These are phyloP conservation scores for Symmetrospora coprosmae DNA, from an alignment of 768 basidiomycete genomes.

Conservation along the genomic window DNA sequence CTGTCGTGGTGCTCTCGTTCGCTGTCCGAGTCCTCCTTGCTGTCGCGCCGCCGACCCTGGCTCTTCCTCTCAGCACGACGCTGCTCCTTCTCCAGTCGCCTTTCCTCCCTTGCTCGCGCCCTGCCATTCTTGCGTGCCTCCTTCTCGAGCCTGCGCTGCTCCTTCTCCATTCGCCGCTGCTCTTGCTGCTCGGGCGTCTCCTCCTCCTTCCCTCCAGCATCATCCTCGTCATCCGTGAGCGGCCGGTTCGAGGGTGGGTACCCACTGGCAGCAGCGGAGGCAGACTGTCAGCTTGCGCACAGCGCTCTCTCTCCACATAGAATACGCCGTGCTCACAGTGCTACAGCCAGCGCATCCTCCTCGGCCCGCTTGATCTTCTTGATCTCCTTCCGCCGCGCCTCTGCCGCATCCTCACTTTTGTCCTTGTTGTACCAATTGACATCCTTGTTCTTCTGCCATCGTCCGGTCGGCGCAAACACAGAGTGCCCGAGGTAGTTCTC, in stretches of 20 bases:
- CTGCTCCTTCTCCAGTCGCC: conserved; percentile 45
- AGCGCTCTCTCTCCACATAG: not conserved
- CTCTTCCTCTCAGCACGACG: conserved; percentile 39
- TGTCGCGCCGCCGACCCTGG: conserved; percentile 34
- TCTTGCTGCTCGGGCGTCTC: conserved; percentile 33
- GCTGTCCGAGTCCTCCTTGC: not conserved
- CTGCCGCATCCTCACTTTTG: conserved; percentile 36
- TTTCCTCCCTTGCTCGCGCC: conserved; percentile 43
- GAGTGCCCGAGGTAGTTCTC: conserved; percentile 19
- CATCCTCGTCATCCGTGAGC: too few relatives aligned
- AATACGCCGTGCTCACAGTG: conserved; percentile 45
- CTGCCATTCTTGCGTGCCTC: conserved; percentile 40
- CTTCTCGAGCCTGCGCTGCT: conserved; percentile 38
- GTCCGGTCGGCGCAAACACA: conserved; percentile 72
- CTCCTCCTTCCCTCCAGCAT: conserved; percentile 32
- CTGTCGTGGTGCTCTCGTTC: not conserved
- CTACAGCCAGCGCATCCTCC: conserved; percentile 71
- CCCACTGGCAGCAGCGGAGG: conserved; percentile 27
- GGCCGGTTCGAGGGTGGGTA: conserved; percentile 25
- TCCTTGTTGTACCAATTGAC: conserved; percentile 88
- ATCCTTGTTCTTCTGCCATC: conserved; percentile 97
- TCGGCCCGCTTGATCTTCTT: conserved; percentile 69
- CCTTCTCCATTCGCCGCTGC: conserved; percentile 33
- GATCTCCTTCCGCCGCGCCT: conserved; percentile 56
- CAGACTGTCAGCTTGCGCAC: conserved; percentile 55